Evolutionary conservation across 2,329 filamentous ascomycete genomes (phyloP).

Genomic region (Knufia fluminis): DNA sequence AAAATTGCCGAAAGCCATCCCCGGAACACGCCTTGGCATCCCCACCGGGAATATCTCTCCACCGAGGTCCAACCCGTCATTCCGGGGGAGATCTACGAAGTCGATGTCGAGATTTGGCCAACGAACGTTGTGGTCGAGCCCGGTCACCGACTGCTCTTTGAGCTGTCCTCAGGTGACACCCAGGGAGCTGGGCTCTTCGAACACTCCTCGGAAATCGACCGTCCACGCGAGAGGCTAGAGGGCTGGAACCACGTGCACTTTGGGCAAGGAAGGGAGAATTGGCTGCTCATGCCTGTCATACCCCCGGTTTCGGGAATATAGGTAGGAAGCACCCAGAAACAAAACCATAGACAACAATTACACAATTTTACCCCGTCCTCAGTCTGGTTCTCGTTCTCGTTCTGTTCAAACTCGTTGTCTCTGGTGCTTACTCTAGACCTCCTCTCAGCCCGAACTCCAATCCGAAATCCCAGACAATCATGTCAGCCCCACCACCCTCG

Average conservation of each 20-base stretch:
- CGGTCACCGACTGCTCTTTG: slow-evolving; percentile 25
- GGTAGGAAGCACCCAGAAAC: too few species aligned
- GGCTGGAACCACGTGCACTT: slow-evolving; percentile 44
- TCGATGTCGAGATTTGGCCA: slow-evolving; percentile 40
- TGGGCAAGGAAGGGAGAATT: slow-evolving; percentile 37
- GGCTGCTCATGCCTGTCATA: slow-evolving; percentile 41
- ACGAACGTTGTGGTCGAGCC: slow-evolving; percentile 30
- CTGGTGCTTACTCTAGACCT: too few species aligned
- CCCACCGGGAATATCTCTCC: slow-evolving; percentile 42
- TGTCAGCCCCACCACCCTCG: too few species aligned
- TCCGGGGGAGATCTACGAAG: slow-evolving; percentile 41
- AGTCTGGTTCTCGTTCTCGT: too few species aligned
- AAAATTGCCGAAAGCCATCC: slow-evolving; percentile 38
- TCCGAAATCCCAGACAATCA: too few species aligned
- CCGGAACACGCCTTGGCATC: slow-evolving; percentile 37
- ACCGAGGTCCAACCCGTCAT: slow-evolving; percentile 40
- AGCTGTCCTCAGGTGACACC: slow-evolving; percentile 38
- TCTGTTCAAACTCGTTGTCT: too few species aligned
- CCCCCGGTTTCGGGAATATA: slow-evolving; percentile 26
- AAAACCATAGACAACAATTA: too few species aligned
- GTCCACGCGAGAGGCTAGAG: slow-evolving; percentile 6
- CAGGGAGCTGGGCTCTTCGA: slow-evolving; percentile 43
- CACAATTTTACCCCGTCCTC: too few species aligned
- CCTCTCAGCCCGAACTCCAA: too few species aligned
- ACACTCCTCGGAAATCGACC: slow-evolving; percentile 33